A percentile compares a stretch with the other conserved stretches of the same genome.
These are phyloP conservation scores for Stachybotrys chlorohalonatus DNA, from an alignment of 2,329 filamentous ascomycete genomes.

Conservation along the genomic window DNA sequence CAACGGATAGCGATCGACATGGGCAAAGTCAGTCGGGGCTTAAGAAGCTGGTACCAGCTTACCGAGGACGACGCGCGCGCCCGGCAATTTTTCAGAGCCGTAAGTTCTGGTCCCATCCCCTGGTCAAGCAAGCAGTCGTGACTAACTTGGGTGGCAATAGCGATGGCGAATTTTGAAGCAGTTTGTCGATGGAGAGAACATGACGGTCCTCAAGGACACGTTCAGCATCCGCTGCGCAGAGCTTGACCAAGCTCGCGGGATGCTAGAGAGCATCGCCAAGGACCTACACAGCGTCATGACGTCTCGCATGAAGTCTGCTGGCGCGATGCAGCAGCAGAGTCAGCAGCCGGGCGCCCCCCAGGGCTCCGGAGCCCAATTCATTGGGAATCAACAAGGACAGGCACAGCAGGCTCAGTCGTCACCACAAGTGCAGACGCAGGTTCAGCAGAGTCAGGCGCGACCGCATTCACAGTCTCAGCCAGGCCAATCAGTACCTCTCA, in stretches of 20 bases:
- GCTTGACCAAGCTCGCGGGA: slow-evolving; percentile 35
- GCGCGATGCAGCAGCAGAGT: slow-evolving; percentile 5
- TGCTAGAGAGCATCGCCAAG: slow-evolving; percentile 43
- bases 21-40: slow-evolving; percentile 31
- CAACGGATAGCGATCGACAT: slow-evolving; percentile 31
- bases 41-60: slow-evolving; percentile 38
- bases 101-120: slow-evolving; percentile 24
- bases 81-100: slow-evolving; percentile 42
- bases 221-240: slow-evolving; percentile 45
- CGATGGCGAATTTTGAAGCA: slow-evolving; percentile 44
- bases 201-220: slow-evolving; percentile 33
- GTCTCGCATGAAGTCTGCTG: slow-evolving; percentile 9
- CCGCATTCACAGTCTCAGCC: slow-evolving; percentile 12
- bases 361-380: slow-evolving; percentile 13
- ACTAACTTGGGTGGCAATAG: slow-evolving; percentile 29
- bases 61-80: slow-evolving; percentile 41
- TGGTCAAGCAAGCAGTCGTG: background rate
- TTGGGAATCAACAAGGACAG: slow-evolving; percentile 22
- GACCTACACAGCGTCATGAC: slow-evolving; percentile 29
- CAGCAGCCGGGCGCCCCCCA: slow-evolving; percentile 17
- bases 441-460: slow-evolving; percentile 10
- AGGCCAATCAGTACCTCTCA: slow-evolving; percentile 24
- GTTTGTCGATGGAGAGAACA: slow-evolving; percentile 39
- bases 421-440: slow-evolving; percentile 21
- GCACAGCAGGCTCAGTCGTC: slow-evolving; percentile 19